Evolutionary conservation across 495 filamentous ascomycete species (phyloP), one percentile per base, ranked within the genome.

Genomic region (Daldinia bambusicola): DNA sequence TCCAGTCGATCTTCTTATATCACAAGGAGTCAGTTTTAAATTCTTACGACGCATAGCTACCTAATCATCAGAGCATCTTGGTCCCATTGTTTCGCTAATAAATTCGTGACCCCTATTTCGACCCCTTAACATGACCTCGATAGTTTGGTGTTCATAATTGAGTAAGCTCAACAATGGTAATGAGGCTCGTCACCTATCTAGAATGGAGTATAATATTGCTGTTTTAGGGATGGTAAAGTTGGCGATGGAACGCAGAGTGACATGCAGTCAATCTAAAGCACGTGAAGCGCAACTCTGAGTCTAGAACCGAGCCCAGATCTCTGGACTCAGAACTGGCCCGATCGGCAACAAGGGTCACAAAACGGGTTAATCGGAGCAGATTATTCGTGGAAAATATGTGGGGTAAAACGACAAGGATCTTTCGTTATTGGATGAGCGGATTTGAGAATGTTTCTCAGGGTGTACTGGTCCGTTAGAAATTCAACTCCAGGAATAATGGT

Each of bases 361-460:
- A 66, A 63, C 9, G 22, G 41, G 55, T 55, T 36, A 67, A 55
- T 37, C 26, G 30, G 7, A 20, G 43, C 8, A 38, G 55, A 41
- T 37, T 16, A 59, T 18, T 37, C 38, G 52, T 58, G 69, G 60
- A 64, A 64, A 45, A 30, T 41, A 34, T 53, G 69, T 72, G 69
- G 69, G 64, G 70, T 59, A 37, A 6, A 6, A 16, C 7, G 50
- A 55, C 61, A 72, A 55, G 69, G 65, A 55, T 37, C 0, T 31
- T 43, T 32, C 48, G n/a, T 30, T 57, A 50, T 31, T 41, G 14
- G 40, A 37, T 58, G 70, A 73, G 70, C 61, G 50, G 70, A 13
- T 73, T 73, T 73, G 70, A 73, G 70, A 61, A 53, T 26, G 37
- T 73, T 73, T 73, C 57, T 63, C 43, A 5, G 34, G 9, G 34